Evolutionary conservation across 2,329 filamentous ascomycete species (phyloP), one percentile per base, ranked within the genome.

Genomic region (Phaeosphaeriaceae sp.): DNA sequence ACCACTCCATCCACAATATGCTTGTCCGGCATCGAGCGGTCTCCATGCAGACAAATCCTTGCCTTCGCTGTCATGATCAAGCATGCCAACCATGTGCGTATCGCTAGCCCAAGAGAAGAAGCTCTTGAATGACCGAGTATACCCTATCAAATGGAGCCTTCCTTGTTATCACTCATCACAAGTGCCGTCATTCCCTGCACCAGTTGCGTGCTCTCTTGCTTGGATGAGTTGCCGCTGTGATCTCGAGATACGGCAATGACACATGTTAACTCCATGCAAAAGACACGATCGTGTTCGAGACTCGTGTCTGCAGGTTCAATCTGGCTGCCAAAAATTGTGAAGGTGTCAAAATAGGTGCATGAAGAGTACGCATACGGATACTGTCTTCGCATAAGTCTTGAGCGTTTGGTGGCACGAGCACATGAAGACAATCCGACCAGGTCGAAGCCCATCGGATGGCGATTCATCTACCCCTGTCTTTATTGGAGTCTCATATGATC

Each of bases 1-100:
- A 63, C 36, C 20, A 50, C 51, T 48, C 46, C 46, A 48, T 46
- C 40, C 42, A 21, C 24, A 54, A 59, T 61, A 40, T 63, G 50
- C 22, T 24, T 33, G 48, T 55, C 31, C 27, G 25, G 51, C 36
- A 56, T 49, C 46, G 20, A 49, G 48, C 42, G 20, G 48, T 48
- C 47, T 42, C 27, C 22, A 20, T 48, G 48, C 40, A 48, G 48
- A 17, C 17, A 9, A 13, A 48, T 22, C 52, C 56, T 46, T 19
- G 56, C 42, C 7, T 6, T 17, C 13, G 24, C 3, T 19, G 48
- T 54, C 42, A 33, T 42, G 47, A 47, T 27, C 24, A 21, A 58
- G 22, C 56, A 51, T 51, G 48, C 42, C 48, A 31, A 21, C n/a
- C 27, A 52, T 58, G 52, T 36, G 31, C 31, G 31, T 36, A 13